Base-by-base conservation (phyloP, 495 filamentous ascomycete species). In the Annulohypoxylon maeteangense region DNA sequence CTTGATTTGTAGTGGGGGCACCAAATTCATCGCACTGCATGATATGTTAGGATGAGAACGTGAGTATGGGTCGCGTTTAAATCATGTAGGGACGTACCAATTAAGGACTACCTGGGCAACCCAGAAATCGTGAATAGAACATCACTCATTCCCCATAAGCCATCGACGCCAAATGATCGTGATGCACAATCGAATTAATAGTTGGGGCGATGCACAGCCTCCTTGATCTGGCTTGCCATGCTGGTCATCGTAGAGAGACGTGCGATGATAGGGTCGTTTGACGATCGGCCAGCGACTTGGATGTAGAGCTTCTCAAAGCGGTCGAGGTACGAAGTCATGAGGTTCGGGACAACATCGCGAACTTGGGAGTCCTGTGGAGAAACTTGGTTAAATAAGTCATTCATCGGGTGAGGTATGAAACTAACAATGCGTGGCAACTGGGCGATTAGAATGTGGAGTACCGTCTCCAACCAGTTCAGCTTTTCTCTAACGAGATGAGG, bases 401-500 rank as follows among this genome's bases (percentile, higher is more conserved):
- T 44, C 38, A 42, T 45, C 32, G 50, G 57, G 1, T 54, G 27
- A 51, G 54, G 23, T 23, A 29, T 27, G 45, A 61, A 65, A 81
- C 81, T 76, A 83, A 89, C 87, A 75, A 86, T 71, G 47, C 76
- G 74, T 20, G 79, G 71, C 32, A 86, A 65, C 54, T 79, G 79
- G 25, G 74, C 70, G 58, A 81, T 73, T 60, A 87, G 82, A 18
- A 79, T 74, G 40, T 76, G 77, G 36, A 98, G 81, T 36, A 94
- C 88, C 25, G 86, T 83, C 63, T 96, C 91, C 54, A 98, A 82
- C 92, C 94, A 95, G 25, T 81, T 78, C 7, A 99, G 81, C 65
- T 93, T 92, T 78, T 93, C 83, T 44, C 80, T 70, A 32, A 91
- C 67, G 29, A 75, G 74, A 70, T 91, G 87, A 31, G 86, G 86